These are phyloP conservation scores for Trichoderma virens DNA, from an alignment of 495 filamentous ascomycete species.

Conservation along the genomic window DNA sequence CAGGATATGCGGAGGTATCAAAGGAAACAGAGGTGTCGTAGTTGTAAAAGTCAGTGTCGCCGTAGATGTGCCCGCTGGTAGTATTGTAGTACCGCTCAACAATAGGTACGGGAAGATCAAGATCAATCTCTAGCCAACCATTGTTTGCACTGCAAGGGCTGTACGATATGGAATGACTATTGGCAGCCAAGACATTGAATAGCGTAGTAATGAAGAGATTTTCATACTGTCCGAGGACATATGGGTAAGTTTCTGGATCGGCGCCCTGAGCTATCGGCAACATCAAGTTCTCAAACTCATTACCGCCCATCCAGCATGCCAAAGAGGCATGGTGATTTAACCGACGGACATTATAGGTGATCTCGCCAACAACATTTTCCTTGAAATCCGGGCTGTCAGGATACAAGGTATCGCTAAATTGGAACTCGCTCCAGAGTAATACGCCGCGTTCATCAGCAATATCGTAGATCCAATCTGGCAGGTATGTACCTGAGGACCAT, in stretches of 20 bases:
- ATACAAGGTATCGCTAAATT: constrained; percentile 59
- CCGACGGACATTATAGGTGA: constrained; percentile 57
- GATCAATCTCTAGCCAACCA: constrained; percentile 52
- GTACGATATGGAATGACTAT: constrained; percentile 59
- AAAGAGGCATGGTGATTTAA: constrained; percentile 61
- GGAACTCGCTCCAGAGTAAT: constrained; percentile 60
- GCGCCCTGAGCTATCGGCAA: constrained; percentile 34
- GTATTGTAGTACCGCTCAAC: constrained; percentile 54
- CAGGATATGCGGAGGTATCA: constrained; percentile 48
- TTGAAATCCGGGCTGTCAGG: constrained; percentile 49
- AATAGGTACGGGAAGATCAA: constrained; percentile 50
- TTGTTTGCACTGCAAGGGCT: constrained; percentile 59
- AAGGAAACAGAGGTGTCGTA: constrained; percentile 51
- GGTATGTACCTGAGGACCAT: constrained; percentile 58
- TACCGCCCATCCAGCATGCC: constrained; percentile 59
- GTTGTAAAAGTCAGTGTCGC: constrained; percentile 64
- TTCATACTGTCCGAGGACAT: constrained; percentile 51
- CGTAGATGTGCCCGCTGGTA: constrained; percentile 52
- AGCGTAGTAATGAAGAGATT: constrained; percentile 55
- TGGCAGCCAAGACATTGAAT: constrained; percentile 54
- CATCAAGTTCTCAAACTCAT: constrained; percentile 55
- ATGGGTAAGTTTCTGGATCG: constrained; percentile 34
- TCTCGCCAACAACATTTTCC: constrained; percentile 50
- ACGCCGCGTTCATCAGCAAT: constrained; percentile 59
- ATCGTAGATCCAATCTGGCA: constrained; percentile 62